Evolutionary conservation across 805 yeast species (phyloP), one percentile per base, ranked within the genome.

Genomic region (Candida nonsorbophila): DNA sequence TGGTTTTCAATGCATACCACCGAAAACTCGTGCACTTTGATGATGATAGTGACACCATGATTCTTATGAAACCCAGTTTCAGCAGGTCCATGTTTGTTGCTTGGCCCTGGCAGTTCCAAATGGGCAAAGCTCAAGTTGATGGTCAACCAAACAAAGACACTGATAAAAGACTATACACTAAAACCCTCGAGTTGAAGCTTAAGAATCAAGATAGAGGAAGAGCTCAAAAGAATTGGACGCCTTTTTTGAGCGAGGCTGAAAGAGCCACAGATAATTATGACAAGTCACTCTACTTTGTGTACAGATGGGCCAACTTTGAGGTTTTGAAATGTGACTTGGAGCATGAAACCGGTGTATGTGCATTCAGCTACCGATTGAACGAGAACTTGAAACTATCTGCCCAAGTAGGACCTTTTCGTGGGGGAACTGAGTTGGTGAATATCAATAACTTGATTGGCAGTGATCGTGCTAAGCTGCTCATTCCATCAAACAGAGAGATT

Each of bases 211-310:
- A 33, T 14, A 35, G 44, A 14, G 34, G 32, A 4, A 26, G 28
- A 8, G 24, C 24, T 5, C 44, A 58, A 34, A 63, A 63, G 36
- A 63, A 63, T 40, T 64, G 70, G 70, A 57, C 66, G 6, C 70
- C 70, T 0, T 44, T 64, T 28, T 33, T 60, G 2, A 53, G 59
- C 35, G 36, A 38, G 16, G 12, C n/a, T 4, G 49, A 40, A 11
- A 41, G 62, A 28, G 27, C 30, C 6, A 29, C 29, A 11, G 27
- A 36, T 14, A 54, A 46, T 16, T 43, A 36, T 30, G 43, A 39
- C 20, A 41, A 45, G 12, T 28, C 40, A 20, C 25, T 62, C 12
- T 39, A 51, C 29, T 44, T 59, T 14, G 49, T 62, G 7, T 58
- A 56, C 36, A 40, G 62, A 20, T 61, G 66, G 63, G 30, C 44